Conservation (phyloP, 441 rosid genomes). For the Rhodomyrtus psidioides region DNA sequence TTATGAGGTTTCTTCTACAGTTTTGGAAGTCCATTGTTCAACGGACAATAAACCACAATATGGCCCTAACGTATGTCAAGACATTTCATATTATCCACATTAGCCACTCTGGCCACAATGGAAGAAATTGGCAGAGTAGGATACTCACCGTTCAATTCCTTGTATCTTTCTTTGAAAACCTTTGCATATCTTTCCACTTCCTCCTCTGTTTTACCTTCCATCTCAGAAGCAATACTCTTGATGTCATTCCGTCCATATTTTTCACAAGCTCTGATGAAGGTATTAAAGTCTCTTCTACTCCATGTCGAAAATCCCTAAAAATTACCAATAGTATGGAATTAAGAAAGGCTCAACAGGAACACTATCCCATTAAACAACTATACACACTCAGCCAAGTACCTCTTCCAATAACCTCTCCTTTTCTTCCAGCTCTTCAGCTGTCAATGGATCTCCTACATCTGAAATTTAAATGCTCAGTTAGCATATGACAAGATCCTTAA, state of each 20-base stretch:
- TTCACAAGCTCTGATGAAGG: constrained; percentile 94
- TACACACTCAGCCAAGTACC: constrained; percentile 30
- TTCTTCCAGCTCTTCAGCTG: constrained; percentile 97
- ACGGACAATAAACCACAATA: background rate
- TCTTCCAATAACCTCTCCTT: constrained; percentile 88
- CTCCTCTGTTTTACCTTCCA: constrained; percentile 93
- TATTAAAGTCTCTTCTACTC: constrained; percentile 91
- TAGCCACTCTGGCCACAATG: background rate
- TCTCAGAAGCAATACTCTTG: constrained; percentile 76
- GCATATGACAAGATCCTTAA: background rate
- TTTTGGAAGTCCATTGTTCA: background rate
- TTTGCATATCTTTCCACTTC: constrained; percentile 94
- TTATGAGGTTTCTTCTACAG: background rate
- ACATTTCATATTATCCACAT: background rate
- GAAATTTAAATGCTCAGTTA: constrained; percentile 19
- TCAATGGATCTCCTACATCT: constrained; percentile 88
- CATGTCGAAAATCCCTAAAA: constrained; percentile 90
- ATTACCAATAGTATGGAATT: background rate
- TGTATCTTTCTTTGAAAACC: constrained; percentile 84
- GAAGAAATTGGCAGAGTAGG: background rate
- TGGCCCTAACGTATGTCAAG: background rate
- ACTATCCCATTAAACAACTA: background rate
- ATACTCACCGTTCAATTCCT: constrained; percentile 75
- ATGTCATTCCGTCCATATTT: constrained; percentile 88
- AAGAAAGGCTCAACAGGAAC: background rate